phyloP scores from a whole-genome alignment of 2,329 filamentous ascomycete genomes.

The Domatiomyces catenatus region DNA sequence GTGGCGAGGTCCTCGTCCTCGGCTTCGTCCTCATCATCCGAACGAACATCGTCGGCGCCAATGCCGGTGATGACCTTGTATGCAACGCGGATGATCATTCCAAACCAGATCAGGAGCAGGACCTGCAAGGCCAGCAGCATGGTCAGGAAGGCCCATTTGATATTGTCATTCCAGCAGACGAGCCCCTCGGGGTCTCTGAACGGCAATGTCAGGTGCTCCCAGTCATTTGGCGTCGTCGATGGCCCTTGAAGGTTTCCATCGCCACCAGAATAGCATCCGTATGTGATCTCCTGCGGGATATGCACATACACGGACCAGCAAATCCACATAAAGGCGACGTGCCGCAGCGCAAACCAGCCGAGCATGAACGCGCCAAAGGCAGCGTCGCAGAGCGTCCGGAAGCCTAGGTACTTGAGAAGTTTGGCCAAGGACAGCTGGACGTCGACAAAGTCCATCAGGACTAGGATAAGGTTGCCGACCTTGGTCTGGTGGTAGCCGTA shows the following conservation, averaged over 20 bases:
- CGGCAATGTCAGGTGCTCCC: slow-evolving; percentile 54
- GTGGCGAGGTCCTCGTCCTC: slow-evolving; percentile 35
- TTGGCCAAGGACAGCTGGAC: slow-evolving; percentile 84
- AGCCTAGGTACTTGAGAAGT: slow-evolving; percentile 78
- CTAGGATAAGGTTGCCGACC: slow-evolving; percentile 75
- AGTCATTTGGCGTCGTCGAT: slow-evolving; percentile 34
- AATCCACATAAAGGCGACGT: slow-evolving; percentile 62
- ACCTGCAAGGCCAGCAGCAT: slow-evolving; percentile 64
- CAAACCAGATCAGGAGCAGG: slow-evolving; percentile 76
- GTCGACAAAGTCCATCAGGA: slow-evolving; percentile 88
- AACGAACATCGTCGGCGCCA: slow-evolving; percentile 70
- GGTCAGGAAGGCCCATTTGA: slow-evolving; percentile 63
- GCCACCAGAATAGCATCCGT: slow-evolving; percentile 55
- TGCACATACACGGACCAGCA: slow-evolving; percentile 70
- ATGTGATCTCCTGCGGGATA: slow-evolving; percentile 44
- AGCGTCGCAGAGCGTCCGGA: slow-evolving; percentile 59
- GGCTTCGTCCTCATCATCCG: slow-evolving; percentile 66
- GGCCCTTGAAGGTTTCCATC: slow-evolving; percentile 42
- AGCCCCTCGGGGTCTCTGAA: slow-evolving; percentile 55
- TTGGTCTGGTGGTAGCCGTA: slow-evolving; percentile 79
- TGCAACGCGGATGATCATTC: slow-evolving; percentile 72
- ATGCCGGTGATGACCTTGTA: slow-evolving; percentile 61
- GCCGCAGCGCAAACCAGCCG: slow-evolving; percentile 69
- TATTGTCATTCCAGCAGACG: slow-evolving; percentile 62
- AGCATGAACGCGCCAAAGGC: slow-evolving; percentile 75